These are phyloP conservation scores for Omphalotus guepiniiformis DNA, from an alignment of 768 basidiomycete species.

Conservation along the genomic window DNA sequence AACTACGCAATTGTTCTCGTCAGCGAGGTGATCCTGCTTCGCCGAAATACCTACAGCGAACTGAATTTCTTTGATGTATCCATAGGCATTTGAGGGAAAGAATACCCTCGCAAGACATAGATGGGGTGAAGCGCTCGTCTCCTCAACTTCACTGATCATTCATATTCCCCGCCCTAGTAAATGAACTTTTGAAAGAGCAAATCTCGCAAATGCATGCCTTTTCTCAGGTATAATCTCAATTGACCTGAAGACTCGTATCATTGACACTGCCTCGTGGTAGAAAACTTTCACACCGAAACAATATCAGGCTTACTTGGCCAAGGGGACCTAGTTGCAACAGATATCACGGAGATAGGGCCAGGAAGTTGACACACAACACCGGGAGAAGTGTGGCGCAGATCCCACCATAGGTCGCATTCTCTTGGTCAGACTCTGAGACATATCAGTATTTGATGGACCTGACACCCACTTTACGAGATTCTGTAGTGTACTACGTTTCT, in stretches of 20 bases:
- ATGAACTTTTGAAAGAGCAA: constrained; percentile 67
- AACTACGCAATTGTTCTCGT: constrained; percentile 73
- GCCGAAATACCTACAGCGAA: not conserved
- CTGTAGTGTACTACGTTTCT: not conserved
- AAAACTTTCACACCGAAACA: constrained; percentile 73
- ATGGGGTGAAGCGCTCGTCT: constrained; percentile 38
- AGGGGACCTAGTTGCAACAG: constrained; percentile 18
- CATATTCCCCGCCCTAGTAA: constrained; percentile 44
- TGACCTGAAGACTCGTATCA: not conserved
- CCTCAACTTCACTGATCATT: not conserved
- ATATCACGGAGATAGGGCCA: no score
- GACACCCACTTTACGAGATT: not conserved
- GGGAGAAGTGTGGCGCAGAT: not conserved
- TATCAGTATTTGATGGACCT: not conserved
- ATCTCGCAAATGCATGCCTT: constrained; percentile 85
- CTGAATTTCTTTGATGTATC: not conserved
- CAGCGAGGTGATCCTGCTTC: constrained; percentile 51
- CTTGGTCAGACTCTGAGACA: not conserved
- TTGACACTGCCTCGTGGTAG: constrained; percentile 28
- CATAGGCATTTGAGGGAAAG: constrained; percentile 73
- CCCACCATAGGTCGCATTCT: not conserved
- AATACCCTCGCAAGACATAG: constrained; percentile 74
- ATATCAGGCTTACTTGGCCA: constrained; percentile 47
- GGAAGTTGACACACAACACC: not conserved
- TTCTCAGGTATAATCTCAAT: constrained; percentile 58